Evolutionary conservation across 345 rosid genomes (phyloP).

Genomic region (Salix exigua): DNA sequence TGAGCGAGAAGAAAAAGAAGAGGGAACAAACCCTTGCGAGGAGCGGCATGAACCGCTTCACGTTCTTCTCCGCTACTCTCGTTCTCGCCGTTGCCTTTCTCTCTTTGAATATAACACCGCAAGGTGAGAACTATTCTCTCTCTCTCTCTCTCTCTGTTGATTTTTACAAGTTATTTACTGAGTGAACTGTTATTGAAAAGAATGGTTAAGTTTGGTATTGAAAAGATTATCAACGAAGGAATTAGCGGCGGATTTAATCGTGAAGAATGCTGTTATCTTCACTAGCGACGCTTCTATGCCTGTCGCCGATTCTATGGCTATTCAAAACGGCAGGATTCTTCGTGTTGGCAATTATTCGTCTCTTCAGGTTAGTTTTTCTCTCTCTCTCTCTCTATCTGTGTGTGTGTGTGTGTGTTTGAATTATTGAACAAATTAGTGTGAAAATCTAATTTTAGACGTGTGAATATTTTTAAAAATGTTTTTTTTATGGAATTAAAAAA

Average conservation of each 20-base stretch:
- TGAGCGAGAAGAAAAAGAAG: too few species aligned
- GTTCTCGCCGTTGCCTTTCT: background rate
- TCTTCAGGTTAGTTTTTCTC: conserved; percentile 44
- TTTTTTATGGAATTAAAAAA: background rate
- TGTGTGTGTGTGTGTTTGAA: background rate
- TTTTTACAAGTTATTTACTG: too few species aligned
- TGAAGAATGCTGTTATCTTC: conserved; percentile 71
- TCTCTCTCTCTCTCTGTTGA: background rate
- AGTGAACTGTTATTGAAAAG: conserved; percentile 19
- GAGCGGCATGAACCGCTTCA: background rate
- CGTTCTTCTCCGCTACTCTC: background rate
- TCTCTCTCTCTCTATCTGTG: too few species aligned
- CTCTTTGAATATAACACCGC: background rate
- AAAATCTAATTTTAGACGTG: background rate
- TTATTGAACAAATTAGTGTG: background rate
- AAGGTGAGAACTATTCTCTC: background rate
- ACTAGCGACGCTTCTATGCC: conserved; percentile 62
- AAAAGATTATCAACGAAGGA: conserved; percentile 15
- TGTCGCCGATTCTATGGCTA: conserved; percentile 77
- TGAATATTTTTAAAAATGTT: background rate
- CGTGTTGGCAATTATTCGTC: conserved; percentile 63
- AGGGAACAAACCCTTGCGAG: too few species aligned
- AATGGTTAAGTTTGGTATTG: conserved; percentile 45
- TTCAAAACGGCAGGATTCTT: conserved; percentile 63
- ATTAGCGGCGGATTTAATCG: conserved; percentile 53